Conservation (phyloP, 805 yeast genomes). For the Ogataea glucozyma region DNA sequence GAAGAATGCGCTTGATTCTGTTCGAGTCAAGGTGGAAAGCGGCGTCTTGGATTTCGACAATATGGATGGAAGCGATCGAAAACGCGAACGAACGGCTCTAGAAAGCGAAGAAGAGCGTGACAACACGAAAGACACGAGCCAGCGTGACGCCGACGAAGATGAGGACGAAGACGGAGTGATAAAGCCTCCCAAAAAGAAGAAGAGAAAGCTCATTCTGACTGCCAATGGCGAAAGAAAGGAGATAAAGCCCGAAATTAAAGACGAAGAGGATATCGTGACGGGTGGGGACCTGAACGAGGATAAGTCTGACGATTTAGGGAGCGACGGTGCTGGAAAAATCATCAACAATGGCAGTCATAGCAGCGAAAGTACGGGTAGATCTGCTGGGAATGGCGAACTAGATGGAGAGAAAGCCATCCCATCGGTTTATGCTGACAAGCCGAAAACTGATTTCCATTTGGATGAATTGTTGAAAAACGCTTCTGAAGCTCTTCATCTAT, state of each 20-base stretch:
- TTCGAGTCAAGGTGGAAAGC: slow-evolving; percentile 15
- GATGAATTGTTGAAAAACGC: slow-evolving; percentile 25
- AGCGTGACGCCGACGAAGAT: slow-evolving; percentile 11
- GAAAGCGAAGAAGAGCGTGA: slow-evolving; percentile 4
- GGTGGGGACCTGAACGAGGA: slow-evolving; percentile 13
- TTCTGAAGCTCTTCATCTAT: slow-evolving; percentile 24
- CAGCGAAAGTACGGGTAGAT: too few species aligned
- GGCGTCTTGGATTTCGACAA: slow-evolving; percentile 1
- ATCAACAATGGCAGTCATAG: too few species aligned
- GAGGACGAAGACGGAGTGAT: slow-evolving; percentile 24
- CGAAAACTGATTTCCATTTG: slow-evolving; percentile 21
- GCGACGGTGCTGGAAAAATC: slow-evolving; percentile 4
- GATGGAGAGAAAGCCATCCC: slow-evolving; percentile 34
- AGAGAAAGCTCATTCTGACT: slow-evolving; percentile 22
- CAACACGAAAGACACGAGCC: neutral
- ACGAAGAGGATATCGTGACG: slow-evolving; percentile 21
- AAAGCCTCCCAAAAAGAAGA: slow-evolving; percentile 22
- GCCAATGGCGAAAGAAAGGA: slow-evolving; percentile 27
- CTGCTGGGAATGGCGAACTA: slow-evolving; percentile 5
- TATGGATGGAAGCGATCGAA: neutral
- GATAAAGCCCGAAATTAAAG: slow-evolving; percentile 16
- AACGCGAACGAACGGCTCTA: slow-evolving; percentile 3
- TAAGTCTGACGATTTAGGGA: slow-evolving; percentile 7
- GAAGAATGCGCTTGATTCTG: slow-evolving; percentile 5
- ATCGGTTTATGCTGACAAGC: slow-evolving; percentile 39